These are phyloP conservation scores for Anisodus acutangulus DNA, from an alignment of 257 asterid genomes.

Conservation along the genomic window DNA sequence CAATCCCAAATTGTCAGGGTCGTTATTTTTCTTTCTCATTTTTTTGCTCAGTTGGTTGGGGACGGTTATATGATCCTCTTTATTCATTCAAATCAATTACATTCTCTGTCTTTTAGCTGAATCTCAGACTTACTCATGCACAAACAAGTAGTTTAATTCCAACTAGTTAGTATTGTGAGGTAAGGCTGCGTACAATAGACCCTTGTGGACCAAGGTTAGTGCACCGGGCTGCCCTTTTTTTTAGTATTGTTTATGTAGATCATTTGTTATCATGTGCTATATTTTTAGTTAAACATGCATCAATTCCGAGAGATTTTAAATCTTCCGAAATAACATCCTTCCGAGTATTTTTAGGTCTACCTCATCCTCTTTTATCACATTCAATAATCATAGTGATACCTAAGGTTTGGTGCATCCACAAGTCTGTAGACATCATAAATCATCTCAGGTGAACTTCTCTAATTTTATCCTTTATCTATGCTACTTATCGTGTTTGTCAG, in stretches of 20 bases:
- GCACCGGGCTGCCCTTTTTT: no score
- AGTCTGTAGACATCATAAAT: not conserved
- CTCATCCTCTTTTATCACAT: conserved; percentile 6
- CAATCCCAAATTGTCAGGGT: not conserved
- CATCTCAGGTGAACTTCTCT: not conserved
- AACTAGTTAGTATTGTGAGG: not conserved
- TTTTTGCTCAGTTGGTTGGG: not conserved
- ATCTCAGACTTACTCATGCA: not conserved
- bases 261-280: not conserved
- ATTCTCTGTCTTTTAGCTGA: not conserved
- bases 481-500: not conserved
- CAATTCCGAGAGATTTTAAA: not conserved
- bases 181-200: no score
- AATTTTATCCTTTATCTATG: not conserved
- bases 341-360: not conserved
- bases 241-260: no score
- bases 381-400: not conserved
- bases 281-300: not conserved
- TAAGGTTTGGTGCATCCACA: not conserved
- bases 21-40: not conserved
- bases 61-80: not conserved
- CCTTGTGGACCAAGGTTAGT: no score
- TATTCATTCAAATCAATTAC: conserved; percentile 4
- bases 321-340: conserved; percentile 1
- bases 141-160: not conserved